Evolutionary conservation across 345 rosid genomes (phyloP).

Genomic region (Fremontodendron californicum): DNA sequence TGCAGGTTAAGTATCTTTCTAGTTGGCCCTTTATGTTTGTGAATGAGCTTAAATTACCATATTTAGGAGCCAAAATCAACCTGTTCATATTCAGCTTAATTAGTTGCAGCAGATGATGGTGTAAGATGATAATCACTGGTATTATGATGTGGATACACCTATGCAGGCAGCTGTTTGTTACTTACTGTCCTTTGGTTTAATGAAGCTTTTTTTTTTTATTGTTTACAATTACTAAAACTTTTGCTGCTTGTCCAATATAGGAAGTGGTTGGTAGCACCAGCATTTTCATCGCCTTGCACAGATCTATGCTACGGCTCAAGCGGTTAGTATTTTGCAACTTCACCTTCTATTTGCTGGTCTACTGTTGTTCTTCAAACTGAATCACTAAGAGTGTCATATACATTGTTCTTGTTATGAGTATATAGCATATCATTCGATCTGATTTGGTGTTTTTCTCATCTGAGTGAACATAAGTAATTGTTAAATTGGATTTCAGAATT

Average conservation of each 20-base stretch:
- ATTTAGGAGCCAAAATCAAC: not conserved
- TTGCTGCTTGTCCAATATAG: slow-evolving; percentile 38
- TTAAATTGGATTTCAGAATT: not conserved
- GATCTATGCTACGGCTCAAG: slow-evolving; percentile 71
- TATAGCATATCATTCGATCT: not conserved
- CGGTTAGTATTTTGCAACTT: slow-evolving; percentile 53
- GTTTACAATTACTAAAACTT: not conserved
- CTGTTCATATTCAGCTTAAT: not conserved
- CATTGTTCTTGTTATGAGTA: not conserved
- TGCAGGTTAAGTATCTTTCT: not conserved
- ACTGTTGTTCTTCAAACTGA: slow-evolving; percentile 1
- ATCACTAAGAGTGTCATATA: not conserved
- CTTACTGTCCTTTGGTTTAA: not conserved
- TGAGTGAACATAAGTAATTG: not conserved
- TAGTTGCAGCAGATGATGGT: not conserved
- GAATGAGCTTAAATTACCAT: not conserved
- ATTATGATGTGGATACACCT: not conserved
- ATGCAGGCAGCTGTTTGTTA: not conserved
- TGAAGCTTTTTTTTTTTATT: not conserved
- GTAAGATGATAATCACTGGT: not conserved
- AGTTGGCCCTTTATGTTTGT: not conserved
- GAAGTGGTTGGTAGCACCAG: slow-evolving; percentile 88
- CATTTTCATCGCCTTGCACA: slow-evolving; percentile 72
- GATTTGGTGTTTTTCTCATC: not conserved
- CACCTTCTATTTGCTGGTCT: not conserved